These are phyloP conservation scores for Sparassis latifolia DNA, from an alignment of 1,284 basidiomycete species.

Conservation along the genomic window DNA sequence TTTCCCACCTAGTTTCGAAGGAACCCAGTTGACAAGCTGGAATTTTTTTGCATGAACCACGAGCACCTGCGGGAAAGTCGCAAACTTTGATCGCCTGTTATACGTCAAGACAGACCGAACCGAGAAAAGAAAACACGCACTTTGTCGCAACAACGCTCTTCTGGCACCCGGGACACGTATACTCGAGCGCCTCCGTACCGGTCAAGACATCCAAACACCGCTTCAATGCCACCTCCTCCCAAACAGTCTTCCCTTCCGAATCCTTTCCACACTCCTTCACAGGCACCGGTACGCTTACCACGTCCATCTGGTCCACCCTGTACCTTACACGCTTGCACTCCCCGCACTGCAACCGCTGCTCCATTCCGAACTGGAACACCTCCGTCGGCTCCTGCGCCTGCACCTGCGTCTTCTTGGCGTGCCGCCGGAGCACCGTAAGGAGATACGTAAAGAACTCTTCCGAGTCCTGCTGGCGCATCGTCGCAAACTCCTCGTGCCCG, in stretches of 20 bases:
- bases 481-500: slow-evolving; percentile 92
- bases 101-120: neutral
- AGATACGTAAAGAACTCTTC: slow-evolving; percentile 93
- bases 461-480: slow-evolving; percentile 96
- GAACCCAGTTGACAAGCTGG: slow-evolving; percentile 96
- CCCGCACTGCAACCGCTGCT: slow-evolving; percentile 81
- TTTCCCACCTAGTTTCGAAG: slow-evolving; percentile 79
- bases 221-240: slow-evolving; percentile 63
- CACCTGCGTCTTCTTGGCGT: slow-evolving; percentile 47
- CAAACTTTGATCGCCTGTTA: slow-evolving; percentile 65
- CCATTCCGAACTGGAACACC: slow-evolving; percentile 77
- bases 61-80: slow-evolving; percentile 85
- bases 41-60: slow-evolving; percentile 93
- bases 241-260: slow-evolving; percentile 58
- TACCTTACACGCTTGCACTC: slow-evolving; percentile 88
- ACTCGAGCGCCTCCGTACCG: slow-evolving; percentile 67
- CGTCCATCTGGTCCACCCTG: slow-evolving; percentile 73
- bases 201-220: slow-evolving; percentile 68
- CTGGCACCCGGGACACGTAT: slow-evolving; percentile 55
- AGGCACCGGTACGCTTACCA: slow-evolving; percentile 77
- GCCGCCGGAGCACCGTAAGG: slow-evolving; percentile 61
- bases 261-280: slow-evolving; percentile 47
- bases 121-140: slow-evolving; percentile 29
- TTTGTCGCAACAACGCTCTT: slow-evolving; percentile 63
- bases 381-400: slow-evolving; percentile 49